These are phyloP conservation scores for Russula sp. DNA, from an alignment of 768 basidiomycete genomes.

Conservation along the genomic window DNA sequence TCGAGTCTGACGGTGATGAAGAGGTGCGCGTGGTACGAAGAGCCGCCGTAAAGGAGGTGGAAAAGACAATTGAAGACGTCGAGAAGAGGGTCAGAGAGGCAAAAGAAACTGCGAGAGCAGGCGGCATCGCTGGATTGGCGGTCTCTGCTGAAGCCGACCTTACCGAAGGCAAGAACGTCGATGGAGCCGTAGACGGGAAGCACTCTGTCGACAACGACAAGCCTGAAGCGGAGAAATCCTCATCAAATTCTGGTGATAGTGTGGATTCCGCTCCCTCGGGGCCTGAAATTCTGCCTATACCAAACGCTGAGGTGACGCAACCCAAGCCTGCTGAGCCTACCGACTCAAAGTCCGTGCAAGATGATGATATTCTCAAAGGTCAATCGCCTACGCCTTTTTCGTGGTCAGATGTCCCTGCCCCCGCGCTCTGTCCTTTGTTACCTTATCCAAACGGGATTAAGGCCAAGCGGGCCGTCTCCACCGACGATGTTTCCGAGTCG, in stretches of 20 bases:
- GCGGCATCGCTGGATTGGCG: not conserved
- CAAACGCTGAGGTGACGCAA: not conserved
- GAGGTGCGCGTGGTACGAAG: constrained; percentile 52
- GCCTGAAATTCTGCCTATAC: not conserved
- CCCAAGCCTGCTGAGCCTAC: too few relatives aligned
- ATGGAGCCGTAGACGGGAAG: not conserved
- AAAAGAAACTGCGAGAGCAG: not conserved
- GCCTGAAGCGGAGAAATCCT: not conserved
- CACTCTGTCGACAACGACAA: not conserved
- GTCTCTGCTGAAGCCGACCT: not conserved
- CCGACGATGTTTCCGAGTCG: not conserved
- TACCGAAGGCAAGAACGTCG: not conserved
- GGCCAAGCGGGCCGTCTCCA: not conserved
- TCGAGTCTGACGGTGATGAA: constrained; percentile 61
- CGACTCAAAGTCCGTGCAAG: not conserved
- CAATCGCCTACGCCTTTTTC: not conserved
- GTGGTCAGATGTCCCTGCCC: not conserved
- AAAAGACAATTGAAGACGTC: constrained; percentile 54
- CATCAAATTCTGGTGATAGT: not conserved
- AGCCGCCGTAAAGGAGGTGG: constrained; percentile 54
- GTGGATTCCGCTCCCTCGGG: not conserved
- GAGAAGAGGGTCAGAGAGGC: constrained; percentile 37
- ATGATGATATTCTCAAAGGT: not conserved
- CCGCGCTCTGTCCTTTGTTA: not conserved
- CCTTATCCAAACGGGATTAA: not conserved